Evolutionary conservation across 768 basidiomycete species (phyloP).

Genomic region (Serendipita sp.): DNA sequence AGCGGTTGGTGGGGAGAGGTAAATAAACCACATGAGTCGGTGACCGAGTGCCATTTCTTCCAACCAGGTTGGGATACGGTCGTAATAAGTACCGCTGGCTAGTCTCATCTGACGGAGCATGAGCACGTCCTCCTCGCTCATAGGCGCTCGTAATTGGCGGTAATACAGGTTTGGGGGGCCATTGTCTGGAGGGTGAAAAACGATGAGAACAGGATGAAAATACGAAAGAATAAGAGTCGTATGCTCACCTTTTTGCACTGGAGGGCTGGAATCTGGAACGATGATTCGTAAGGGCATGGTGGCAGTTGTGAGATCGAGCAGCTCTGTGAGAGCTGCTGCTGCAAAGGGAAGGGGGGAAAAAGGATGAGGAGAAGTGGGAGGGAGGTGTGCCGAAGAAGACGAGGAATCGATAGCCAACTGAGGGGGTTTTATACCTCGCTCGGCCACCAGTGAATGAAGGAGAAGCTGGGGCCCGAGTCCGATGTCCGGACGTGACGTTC

Average conservation of each 20-base stretch:
- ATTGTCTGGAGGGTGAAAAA: background rate
- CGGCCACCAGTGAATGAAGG: too few species aligned
- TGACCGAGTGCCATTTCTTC: background rate
- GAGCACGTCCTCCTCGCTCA: background rate
- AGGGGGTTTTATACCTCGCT: too few species aligned
- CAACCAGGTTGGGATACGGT: constrained; percentile 2
- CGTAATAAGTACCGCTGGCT: background rate
- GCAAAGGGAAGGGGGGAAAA: too few species aligned
- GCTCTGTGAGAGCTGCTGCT: too few species aligned
- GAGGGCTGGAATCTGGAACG: background rate
- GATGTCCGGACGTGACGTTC: too few species aligned
- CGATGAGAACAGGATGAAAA: background rate
- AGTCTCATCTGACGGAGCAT: background rate
- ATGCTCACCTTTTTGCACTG: background rate
- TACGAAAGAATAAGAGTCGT: background rate
- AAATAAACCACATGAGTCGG: background rate
- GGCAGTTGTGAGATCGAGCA: background rate
- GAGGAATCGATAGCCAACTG: too few species aligned
- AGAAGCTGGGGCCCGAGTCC: too few species aligned
- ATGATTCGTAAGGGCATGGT: background rate
- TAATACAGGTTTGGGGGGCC: background rate
- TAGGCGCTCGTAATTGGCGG: background rate
- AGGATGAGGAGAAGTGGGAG: too few species aligned
- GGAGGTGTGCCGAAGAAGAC: too few species aligned
- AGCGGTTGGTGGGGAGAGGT: background rate